Evolutionary conservation across 1,284 basidiomycete genomes (phyloP), one percentile per base, ranked within the genome.

Genomic region (Phellopilus nigrolimitatus): DNA sequence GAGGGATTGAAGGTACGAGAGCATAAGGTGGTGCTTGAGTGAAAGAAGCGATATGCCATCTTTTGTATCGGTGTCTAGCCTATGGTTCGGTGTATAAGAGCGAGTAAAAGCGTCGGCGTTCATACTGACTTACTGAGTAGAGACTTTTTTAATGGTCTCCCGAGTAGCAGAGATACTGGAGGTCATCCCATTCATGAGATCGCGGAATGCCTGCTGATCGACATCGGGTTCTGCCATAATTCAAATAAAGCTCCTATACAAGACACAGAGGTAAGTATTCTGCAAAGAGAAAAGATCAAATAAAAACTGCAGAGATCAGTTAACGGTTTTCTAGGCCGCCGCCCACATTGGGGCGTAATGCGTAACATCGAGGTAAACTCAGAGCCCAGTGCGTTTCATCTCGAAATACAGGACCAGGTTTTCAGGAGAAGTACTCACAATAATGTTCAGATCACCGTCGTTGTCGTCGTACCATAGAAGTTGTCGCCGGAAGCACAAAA

Each of bases 351-450:
- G 74, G 82, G 78, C 77, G 82, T 88, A 82, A 70, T 86, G 87
- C 87, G 70, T 83, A 60, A 71, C 88, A 82, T 82, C 85, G 73
- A 64, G 49, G 37, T 42, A 47, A 54, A 51, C 48, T 89, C 88
- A 86, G 86, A 90, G 87, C 87, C 88, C 87, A 90, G 87, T 90
- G 88, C 88, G 70, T 78, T 88, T 89, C 88, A 81, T 90, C 87
- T 34, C 19, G 37, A 10, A 47, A 13, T 38, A 17, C 8, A 8
- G 17, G 13, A 24, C 5, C 30, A 36, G 42, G n/a, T n/a, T n/a
- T n/a, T n/a, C n/a, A n/a, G 17, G 6, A 43, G 13, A n/a, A 8
- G n/a, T 30, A 54, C 52, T 43, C 34, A 54, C 47, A 33, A 17
- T 25, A 5, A 39, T 13, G 6, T 28, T 33, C 24, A 15, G 21